A percentile compares a stretch with the other conserved stretches of the same genome.
phyloP scores from a whole-genome alignment of 139 green algal species.

The Coelastrella sp. region DNA sequence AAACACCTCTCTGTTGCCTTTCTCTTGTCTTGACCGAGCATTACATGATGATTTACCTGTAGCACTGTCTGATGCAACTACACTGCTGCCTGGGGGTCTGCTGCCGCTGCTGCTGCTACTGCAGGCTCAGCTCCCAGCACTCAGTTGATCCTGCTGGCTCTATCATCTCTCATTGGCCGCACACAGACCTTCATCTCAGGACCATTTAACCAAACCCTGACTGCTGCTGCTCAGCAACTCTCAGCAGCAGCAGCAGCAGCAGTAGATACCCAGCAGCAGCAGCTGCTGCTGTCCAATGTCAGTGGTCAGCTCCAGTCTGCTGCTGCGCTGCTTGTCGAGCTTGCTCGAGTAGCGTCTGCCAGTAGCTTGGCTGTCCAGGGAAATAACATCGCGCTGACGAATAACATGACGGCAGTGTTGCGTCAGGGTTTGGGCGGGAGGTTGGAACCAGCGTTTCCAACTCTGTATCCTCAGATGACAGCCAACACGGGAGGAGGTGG shows the following conservation, averaged over 20 bases:
- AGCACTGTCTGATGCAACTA: too few species aligned
- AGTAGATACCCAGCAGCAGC: conserved; percentile 34
- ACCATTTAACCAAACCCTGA: conserved; percentile 21
- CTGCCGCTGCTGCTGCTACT: conserved; percentile 17
- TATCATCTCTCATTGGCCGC: conserved; percentile 48
- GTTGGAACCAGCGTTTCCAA: not conserved
- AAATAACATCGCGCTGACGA: conserved; percentile 36
- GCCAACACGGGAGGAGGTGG: not conserved
- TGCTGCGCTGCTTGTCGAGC: conserved; percentile 59
- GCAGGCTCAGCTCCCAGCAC: conserved; percentile 28
- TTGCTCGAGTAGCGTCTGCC: conserved; percentile 51
- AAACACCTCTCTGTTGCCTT: too few species aligned
- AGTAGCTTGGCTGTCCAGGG: conserved; percentile 38
- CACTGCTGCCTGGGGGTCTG: too few species aligned
- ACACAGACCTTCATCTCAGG: conserved; percentile 42
- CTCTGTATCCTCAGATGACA: conserved; percentile 18
- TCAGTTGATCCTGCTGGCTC: conserved; percentile 52
- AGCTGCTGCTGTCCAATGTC: conserved; percentile 35
- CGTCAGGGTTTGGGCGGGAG: not conserved
- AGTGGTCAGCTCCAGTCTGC: conserved; percentile 44
- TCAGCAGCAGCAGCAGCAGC: not conserved
- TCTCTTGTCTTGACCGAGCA: too few species aligned
- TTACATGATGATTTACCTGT: too few species aligned
- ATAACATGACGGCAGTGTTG: conserved; percentile 48
- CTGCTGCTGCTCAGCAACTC: not conserved